Evolutionary conservation across 2,329 filamentous ascomycete genomes (phyloP).

Genomic region (Penicillium sp.): DNA sequence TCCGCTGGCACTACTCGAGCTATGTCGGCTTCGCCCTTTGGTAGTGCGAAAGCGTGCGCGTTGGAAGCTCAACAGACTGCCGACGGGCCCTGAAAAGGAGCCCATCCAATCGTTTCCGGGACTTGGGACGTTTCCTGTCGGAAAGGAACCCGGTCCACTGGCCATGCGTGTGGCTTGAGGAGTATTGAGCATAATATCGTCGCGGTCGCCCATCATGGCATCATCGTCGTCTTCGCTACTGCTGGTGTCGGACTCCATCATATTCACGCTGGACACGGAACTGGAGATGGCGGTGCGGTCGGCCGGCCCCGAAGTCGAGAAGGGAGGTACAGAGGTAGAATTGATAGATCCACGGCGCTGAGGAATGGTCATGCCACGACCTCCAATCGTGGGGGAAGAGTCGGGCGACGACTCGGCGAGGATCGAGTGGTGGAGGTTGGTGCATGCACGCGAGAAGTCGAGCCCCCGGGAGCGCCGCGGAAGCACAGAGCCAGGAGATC

Average conservation of each 20-base stretch:
- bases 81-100: constrained; percentile 66
- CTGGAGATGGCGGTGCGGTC: constrained; percentile 76
- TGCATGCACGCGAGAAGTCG: constrained; percentile 91
- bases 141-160: constrained; percentile 50
- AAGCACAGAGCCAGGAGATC: constrained; percentile 83
- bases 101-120: constrained; percentile 67
- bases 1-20: constrained; percentile 71
- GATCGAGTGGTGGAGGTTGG: constrained; percentile 93
- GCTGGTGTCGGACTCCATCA: constrained; percentile 79
- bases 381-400: constrained; percentile 82
- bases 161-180: constrained; percentile 71
- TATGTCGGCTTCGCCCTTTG: constrained; percentile 65
- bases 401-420: constrained; percentile 89
- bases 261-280: constrained; percentile 79
- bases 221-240: constrained; percentile 66
- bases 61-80: constrained; percentile 80
- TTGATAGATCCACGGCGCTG: constrained; percentile 65
- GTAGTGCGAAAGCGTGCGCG: constrained; percentile 62
- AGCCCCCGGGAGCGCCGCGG: constrained; percentile 87
- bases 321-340: constrained; percentile 61
- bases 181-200: constrained; percentile 75
- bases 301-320: constrained; percentile 71
- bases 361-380: constrained; percentile 66
- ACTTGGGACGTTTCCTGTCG: constrained; percentile 54
- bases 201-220: constrained; percentile 69